A percentile compares a stretch with the other conserved stretches of the same genome.
Conservation (phyloP, 352 stramenopile species). For the Globisporangium yorkense region DNA sequence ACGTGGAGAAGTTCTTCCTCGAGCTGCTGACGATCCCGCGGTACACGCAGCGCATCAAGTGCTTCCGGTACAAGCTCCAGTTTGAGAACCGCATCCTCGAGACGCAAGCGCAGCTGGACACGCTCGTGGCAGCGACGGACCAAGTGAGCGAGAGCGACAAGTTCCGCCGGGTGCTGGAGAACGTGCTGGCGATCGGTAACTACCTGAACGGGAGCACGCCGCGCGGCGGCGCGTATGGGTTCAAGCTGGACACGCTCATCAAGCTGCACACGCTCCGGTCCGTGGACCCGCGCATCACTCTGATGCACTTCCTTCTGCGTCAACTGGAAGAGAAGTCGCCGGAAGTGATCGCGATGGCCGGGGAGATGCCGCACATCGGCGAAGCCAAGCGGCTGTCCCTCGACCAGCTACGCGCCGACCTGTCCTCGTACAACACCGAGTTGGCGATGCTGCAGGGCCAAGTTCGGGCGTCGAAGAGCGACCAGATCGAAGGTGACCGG, state of each 20-base stretch:
- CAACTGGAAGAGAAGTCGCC: slow-evolving; percentile 74
- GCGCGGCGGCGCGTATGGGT: slow-evolving; percentile 86
- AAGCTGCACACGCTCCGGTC: slow-evolving; percentile 88
- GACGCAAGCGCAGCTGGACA: slow-evolving; percentile 79
- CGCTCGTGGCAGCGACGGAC: slow-evolving; percentile 71
- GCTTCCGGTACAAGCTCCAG: slow-evolving; percentile 80
- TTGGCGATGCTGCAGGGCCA: slow-evolving; percentile 80
- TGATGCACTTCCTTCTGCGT: slow-evolving; percentile 79
- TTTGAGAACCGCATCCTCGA: slow-evolving; percentile 84
- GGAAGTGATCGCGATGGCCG: slow-evolving; percentile 72
- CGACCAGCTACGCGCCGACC: slow-evolving; percentile 74
- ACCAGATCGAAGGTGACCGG: slow-evolving; percentile 62
- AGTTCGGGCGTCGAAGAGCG: slow-evolving; percentile 70
- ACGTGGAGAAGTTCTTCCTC: slow-evolving; percentile 87
- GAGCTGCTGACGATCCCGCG: slow-evolving; percentile 81
- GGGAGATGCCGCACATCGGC: slow-evolving; percentile 70
- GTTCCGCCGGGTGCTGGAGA: slow-evolving; percentile 69
- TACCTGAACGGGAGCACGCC: slow-evolving; percentile 89
- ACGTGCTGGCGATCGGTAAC: slow-evolving; percentile 90
- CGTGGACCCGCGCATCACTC: slow-evolving; percentile 65
- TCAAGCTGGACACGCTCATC: slow-evolving; percentile 87
- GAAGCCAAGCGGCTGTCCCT: slow-evolving; percentile 77
- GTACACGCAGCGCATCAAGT: slow-evolving; percentile 87
- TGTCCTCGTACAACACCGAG: slow-evolving; percentile 80
- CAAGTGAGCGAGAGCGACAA: slow-evolving; percentile 79